A percentile compares a stretch with the other conserved stretches of the same genome.
phyloP scores from a whole-genome alignment of 2,329 filamentous ascomycete species.

The Penicillium sp. region DNA sequence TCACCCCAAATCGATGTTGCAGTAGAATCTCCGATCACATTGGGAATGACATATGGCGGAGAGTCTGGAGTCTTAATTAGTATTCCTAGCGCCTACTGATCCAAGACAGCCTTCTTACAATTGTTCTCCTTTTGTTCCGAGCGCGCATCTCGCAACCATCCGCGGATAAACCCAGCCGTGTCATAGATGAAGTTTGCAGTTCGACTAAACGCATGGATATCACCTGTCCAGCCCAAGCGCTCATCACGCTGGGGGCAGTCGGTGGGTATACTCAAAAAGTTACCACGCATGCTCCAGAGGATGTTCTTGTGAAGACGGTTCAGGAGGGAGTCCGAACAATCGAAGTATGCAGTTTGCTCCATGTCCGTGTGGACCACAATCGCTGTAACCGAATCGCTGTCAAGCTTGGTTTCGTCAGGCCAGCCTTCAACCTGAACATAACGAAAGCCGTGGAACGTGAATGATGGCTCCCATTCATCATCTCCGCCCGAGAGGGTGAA shows the following conservation, averaged over 20 bases:
- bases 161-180: not conserved
- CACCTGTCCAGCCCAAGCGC: conserved; percentile 59
- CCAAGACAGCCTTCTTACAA: not conserved
- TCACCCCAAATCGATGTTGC: conserved; percentile 3
- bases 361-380: conserved; percentile 3
- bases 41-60: not conserved
- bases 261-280: conserved; percentile 62
- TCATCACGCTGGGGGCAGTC: conserved; percentile 63
- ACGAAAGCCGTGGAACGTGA: conserved; percentile 1
- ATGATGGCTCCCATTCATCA: conserved; percentile 2
- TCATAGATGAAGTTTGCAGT: conserved; percentile 7
- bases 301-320: conserved; percentile 47
- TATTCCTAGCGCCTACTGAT: too few relatives aligned
- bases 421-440: conserved; percentile 22
- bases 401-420: conserved; percentile 4
- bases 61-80: not conserved
- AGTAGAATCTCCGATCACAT: not conserved
- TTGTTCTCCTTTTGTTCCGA: conserved; percentile 1
- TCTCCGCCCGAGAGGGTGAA: conserved; percentile 27
- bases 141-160: conserved; percentile 1
- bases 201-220: conserved; percentile 53
- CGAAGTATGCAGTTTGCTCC: conserved; percentile 3
- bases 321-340: not conserved
- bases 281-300: conserved; percentile 61
- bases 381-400: not conserved